Conservation (phyloP, 306 rosid species). For the Neltuma alba region DNA sequence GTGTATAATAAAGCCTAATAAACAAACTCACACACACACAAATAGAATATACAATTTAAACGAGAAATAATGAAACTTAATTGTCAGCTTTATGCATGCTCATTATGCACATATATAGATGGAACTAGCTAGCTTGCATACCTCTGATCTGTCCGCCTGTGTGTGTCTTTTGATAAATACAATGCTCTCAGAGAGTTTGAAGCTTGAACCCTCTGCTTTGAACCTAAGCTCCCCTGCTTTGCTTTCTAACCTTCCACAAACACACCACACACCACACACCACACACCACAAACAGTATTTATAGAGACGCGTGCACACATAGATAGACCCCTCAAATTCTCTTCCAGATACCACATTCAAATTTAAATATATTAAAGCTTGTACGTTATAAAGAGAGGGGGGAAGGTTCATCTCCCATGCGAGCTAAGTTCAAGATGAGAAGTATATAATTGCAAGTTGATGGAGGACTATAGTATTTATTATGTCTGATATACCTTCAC, state of each 20-base stretch:
- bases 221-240: not conserved
- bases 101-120: not conserved
- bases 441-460: not conserved
- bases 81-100: no score
- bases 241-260: not conserved
- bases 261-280: no score
- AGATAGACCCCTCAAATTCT: not conserved
- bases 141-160: conserved; percentile 7
- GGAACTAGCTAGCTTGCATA: conserved; percentile 24
- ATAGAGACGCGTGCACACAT: not conserved
- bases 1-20: not conserved
- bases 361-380: not conserved
- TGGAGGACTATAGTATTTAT: not conserved
- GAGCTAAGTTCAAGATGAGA: not conserved
- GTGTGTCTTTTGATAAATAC: conserved; percentile 6
- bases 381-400: not conserved
- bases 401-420: not conserved
- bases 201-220: not conserved
- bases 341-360: not conserved
- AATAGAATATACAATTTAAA: not conserved
- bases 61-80: not conserved
- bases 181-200: not conserved
- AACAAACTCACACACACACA: not conserved
- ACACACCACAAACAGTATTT: not conserved
- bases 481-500: not conserved